Evolutionary conservation across 352 stramenopile species (phyloP).

Genomic region (Phytophthora niederhauseri): DNA sequence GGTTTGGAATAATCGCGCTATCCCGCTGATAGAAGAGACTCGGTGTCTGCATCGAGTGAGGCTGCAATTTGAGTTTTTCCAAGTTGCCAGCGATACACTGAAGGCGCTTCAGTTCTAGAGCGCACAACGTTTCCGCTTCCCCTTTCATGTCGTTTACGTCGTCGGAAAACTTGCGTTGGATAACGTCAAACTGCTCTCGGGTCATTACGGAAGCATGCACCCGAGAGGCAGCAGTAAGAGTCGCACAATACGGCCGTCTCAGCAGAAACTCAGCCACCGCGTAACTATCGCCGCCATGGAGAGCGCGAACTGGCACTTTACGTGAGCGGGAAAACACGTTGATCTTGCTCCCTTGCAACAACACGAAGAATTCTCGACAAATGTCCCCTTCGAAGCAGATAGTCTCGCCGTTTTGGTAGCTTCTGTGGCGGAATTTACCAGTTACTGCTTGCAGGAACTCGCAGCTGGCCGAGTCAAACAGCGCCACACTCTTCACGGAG

Average conservation of each 20-base stretch:
- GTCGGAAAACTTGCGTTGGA: conserved; percentile 56
- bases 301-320: conserved; percentile 36
- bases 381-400: conserved; percentile 59
- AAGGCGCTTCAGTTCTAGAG: conserved; percentile 38
- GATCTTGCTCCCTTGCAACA: conserved; percentile 48
- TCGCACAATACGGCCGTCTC: conserved; percentile 43
- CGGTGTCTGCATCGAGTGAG: conserved; percentile 50
- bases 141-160: conserved; percentile 50
- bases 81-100: conserved; percentile 51
- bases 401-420: conserved; percentile 61
- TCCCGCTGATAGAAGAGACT: conserved; percentile 69
- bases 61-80: conserved; percentile 54
- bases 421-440: conserved; percentile 54
- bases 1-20: conserved; percentile 15
- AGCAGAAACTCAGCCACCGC: conserved; percentile 65
- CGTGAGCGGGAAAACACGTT: conserved; percentile 52
- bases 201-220: conserved; percentile 56
- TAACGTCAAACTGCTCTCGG: conserved; percentile 60
- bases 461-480: conserved; percentile 59
- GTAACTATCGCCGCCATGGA: conserved; percentile 56
- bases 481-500: conserved; percentile 48
- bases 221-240: conserved; percentile 43
- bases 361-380: conserved; percentile 65
- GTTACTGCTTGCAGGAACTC: conserved; percentile 59
- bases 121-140: conserved; percentile 43